Evolutionary conservation across 2,329 filamentous ascomycete genomes (phyloP), one percentile per base, ranked within the genome.

Genomic region (Arthrobotrys megalospora): DNA sequence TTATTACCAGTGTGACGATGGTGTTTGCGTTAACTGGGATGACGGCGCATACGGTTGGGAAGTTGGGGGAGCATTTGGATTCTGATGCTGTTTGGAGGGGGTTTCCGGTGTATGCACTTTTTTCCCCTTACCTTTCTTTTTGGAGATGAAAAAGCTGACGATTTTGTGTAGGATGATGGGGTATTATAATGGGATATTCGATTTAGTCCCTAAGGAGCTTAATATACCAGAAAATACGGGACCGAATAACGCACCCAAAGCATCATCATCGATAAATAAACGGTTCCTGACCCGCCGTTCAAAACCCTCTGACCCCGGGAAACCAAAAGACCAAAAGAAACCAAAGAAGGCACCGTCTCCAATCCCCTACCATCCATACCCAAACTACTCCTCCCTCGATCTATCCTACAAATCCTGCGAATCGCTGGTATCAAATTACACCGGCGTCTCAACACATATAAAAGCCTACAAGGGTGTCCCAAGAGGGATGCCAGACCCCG

Each of bases 161-260:
- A 2, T 28, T 84, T 34, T 12, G 16, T 45, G 8, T 28, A 76
- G 72, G 45, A 69, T 99, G 79, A 91, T 91, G 77, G 89, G 94
- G 80, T 99, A 97, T 83, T 96, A 97, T 83, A 95, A 94, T 12
- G 96, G 96, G 0, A 88, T 99, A 76, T 88, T 91, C 80, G 91
- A 89, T 0, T 83, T 99, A 79, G 89, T 92, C 0, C 85, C 89
- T 0, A 85, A 90, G 28, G 84, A 87, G 12, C 86, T 92, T 58
- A 95, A 94, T 80, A 86, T 88, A 8, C 91, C 94, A 0, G 93
- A 98, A 82, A 98, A 97, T 83, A 95, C 96, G 0, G 73, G 73
- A 10, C 60, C 87, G 91, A 80, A 84, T 88, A 80, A 85, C 87
- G 16, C 81, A 86, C 36, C 85, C 85, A 67, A 84, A 85, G 75